Conservation (phyloP, 805 yeast species). For the Yamadazyma philogaea region DNA sequence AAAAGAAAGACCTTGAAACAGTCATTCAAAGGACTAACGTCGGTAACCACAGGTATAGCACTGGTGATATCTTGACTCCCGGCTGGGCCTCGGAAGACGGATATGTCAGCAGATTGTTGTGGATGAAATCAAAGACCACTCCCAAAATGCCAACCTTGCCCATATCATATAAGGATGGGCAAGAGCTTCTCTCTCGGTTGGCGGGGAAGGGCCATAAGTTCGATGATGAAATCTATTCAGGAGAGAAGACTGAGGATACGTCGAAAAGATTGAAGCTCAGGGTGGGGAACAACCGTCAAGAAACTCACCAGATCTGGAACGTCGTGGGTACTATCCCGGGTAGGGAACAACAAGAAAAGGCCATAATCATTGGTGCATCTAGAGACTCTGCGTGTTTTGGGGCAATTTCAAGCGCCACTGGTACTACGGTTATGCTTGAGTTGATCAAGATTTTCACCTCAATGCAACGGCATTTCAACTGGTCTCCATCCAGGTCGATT, state of each 20-base stretch:
- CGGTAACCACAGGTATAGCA: constrained; percentile 53
- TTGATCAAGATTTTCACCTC: constrained; percentile 64
- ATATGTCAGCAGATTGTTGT: constrained; percentile 35
- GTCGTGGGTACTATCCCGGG: constrained; percentile 77
- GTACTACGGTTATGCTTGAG: constrained; percentile 70
- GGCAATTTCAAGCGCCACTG: constrained; percentile 68
- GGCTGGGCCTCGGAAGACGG: constrained; percentile 59
- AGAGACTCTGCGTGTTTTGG: constrained; percentile 78
- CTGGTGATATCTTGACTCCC: constrained; percentile 81
- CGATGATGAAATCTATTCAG: constrained; percentile 27
- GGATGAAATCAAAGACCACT: constrained; percentile 49
- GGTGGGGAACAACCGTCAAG: constrained; percentile 40
- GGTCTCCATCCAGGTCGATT: constrained; percentile 82
- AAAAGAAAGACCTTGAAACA: constrained; percentile 25
- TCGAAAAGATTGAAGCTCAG: constrained; percentile 22
- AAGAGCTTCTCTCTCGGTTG: constrained; percentile 30
- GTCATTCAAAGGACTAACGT: constrained; percentile 56
- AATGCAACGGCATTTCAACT: constrained; percentile 59
- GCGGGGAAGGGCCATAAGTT: constrained; percentile 28
- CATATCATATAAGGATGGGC: constrained; percentile 70
- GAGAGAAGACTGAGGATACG: constrained; percentile 17
- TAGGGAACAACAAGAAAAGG: constrained; percentile 70
- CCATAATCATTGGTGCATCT: constrained; percentile 76
- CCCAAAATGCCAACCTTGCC: constrained; percentile 79
- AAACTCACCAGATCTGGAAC: constrained; percentile 71